phyloP scores from a whole-genome alignment of 2,329 filamentous ascomycete genomes.

The Aspergillus cejpii region DNA sequence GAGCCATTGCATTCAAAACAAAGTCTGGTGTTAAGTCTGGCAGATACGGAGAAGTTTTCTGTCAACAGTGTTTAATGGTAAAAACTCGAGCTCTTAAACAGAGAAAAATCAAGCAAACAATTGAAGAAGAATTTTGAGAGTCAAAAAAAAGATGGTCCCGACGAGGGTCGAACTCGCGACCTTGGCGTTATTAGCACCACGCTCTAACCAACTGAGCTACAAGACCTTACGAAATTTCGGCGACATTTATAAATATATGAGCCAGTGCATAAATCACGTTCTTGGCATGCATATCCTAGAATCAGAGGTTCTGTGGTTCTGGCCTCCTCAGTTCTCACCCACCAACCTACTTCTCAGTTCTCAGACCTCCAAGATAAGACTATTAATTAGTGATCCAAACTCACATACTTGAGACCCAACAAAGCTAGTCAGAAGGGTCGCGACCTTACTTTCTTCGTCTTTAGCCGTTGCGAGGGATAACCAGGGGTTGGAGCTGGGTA shows the following conservation, averaged over 20 bases:
- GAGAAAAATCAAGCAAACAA: neutral
- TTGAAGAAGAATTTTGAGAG: neutral
- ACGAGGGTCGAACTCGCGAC: neutral
- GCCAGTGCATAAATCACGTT: neutral
- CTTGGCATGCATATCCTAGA: too few relatives aligned
- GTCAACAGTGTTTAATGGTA: too few relatives aligned
- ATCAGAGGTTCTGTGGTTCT: too few relatives aligned
- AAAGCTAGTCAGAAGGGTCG: neutral
- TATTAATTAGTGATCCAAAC: neutral
- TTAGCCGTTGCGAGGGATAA: neutral
- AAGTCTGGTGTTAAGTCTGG: too few relatives aligned
- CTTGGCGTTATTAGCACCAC: constrained; percentile 1
- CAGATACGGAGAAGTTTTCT: too few relatives aligned
- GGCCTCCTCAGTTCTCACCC: too few relatives aligned
- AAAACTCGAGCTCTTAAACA: too few relatives aligned
- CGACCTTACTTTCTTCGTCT: neutral
- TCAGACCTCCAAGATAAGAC: too few relatives aligned
- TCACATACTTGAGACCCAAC: neutral
- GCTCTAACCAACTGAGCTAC: neutral
- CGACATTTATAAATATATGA: neutral
- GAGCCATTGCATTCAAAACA: too few relatives aligned
- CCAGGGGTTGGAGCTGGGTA: neutral
- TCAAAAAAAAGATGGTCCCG: neutral
- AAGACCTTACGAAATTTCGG: neutral
- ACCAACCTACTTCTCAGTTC: too few relatives aligned